Evolutionary conservation across 2,329 filamentous ascomycete genomes (phyloP).

Genomic region (Lasiodiplodia citricola): DNA sequence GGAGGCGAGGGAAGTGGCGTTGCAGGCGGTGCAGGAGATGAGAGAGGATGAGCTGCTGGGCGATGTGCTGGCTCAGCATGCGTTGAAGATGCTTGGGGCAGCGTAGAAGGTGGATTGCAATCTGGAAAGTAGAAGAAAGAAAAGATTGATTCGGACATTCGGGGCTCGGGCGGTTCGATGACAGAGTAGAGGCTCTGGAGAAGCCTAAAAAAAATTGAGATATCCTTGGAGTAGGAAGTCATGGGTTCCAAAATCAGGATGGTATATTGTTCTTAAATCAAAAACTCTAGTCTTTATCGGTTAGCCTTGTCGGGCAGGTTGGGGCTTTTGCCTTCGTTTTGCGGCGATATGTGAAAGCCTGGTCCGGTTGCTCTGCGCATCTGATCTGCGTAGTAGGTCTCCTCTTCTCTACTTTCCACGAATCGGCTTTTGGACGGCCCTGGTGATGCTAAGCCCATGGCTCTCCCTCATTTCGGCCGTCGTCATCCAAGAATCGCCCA

Average conservation of each 20-base stretch:
- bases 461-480: neutral
- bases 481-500: neutral
- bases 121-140: neutral
- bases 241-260: neutral
- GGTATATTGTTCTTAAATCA: neutral
- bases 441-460: neutral
- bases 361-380: neutral
- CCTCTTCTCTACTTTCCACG: neutral
- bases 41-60: conserved; percentile 13
- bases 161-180: neutral
- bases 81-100: neutral
- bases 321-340: neutral
- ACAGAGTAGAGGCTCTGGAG: neutral
- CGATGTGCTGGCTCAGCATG: conserved; percentile 1
- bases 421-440: neutral
- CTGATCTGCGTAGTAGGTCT: neutral
- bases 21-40: conserved; percentile 17
- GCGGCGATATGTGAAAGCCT: neutral
- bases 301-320: neutral
- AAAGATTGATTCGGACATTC: neutral
- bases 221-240: neutral
- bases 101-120: neutral
- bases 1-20: conserved; percentile 8
- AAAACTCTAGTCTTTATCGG: neutral
- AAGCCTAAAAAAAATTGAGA: neutral